Evolutionary conservation across 805 yeast genomes (phyloP).

Genomic region (Scheffersomyces ergatensis): DNA sequence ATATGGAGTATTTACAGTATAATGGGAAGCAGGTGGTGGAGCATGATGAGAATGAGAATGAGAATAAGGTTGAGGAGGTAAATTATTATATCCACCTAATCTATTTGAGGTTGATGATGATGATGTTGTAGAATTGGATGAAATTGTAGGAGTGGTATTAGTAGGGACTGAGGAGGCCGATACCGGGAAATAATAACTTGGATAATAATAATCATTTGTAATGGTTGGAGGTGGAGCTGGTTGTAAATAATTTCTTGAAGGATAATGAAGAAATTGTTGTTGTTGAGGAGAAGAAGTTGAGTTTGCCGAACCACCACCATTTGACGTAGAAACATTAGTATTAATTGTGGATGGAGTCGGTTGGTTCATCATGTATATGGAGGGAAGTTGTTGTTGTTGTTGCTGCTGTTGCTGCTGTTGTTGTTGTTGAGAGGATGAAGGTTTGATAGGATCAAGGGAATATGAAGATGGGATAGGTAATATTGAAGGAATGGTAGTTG

Average conservation of each 20-base stretch:
- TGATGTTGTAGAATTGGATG: background rate
- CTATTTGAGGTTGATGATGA: background rate
- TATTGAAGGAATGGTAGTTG: background rate
- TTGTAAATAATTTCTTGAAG: background rate
- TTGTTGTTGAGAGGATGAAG: background rate
- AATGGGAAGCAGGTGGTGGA: background rate
- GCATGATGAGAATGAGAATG: too few species aligned
- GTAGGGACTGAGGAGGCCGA: too few species aligned
- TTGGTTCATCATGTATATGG: too few species aligned
- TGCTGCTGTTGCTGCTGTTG: background rate
- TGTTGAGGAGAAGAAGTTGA: background rate
- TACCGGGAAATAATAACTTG: background rate
- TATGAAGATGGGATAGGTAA: background rate
- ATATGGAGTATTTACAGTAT: background rate
- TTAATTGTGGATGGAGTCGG: too few species aligned
- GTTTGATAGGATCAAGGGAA: background rate
- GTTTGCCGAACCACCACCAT: too few species aligned
- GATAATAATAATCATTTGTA: background rate
- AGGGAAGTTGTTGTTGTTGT: background rate
- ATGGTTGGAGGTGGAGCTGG: too few species aligned
- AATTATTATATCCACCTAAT: background rate
- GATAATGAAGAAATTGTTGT: background rate
- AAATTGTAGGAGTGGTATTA: background rate
- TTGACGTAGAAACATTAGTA: too few species aligned
- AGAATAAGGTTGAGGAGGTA: background rate